These are phyloP conservation scores for Brachypodium distachyon DNA, from an alignment of 202 grass and related monocot species.

Conservation along the genomic window DNA sequence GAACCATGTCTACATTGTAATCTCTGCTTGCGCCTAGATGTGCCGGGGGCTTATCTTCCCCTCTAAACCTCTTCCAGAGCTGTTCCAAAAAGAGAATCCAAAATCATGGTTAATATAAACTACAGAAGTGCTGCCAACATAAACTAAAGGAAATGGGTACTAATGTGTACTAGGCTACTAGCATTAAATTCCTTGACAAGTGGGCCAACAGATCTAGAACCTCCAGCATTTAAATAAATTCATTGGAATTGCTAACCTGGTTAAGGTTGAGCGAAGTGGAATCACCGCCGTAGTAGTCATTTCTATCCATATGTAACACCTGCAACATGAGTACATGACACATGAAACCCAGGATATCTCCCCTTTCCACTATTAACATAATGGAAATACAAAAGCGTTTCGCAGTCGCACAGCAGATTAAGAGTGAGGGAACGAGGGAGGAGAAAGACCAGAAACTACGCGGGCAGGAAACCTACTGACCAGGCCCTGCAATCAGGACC, in stretches of 20 bases:
- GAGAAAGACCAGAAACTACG: too few species aligned
- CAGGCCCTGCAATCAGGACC: too few species aligned
- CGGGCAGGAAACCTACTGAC: too few species aligned
- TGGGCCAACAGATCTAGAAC: background rate
- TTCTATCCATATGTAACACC: constrained; percentile 83
- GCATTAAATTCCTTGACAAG: background rate
- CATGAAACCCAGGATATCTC: too few species aligned
- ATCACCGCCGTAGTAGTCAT: constrained; percentile 74
- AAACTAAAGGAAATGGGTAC: constrained; percentile 16
- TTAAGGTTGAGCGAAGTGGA: constrained; percentile 74
- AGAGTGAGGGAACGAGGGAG: too few species aligned
- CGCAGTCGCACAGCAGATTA: too few species aligned
- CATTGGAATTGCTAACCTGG: constrained; percentile 34
- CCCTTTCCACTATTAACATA: too few species aligned
- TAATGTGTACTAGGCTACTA: background rate
- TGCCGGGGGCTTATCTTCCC: constrained; percentile 62
- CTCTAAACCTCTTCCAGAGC: constrained; percentile 89
- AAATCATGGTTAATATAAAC: constrained; percentile 1
- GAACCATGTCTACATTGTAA: constrained; percentile 83
- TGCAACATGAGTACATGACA: too few species aligned
- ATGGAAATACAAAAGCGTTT: too few species aligned
- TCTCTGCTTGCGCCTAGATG: constrained; percentile 74
- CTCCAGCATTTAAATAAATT: background rate
- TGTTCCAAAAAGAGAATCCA: constrained; percentile 7
- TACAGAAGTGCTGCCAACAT: background rate